Base-by-base conservation (phyloP, 108 stramenopile genomes). In the Cyclotella sp. region DNA sequence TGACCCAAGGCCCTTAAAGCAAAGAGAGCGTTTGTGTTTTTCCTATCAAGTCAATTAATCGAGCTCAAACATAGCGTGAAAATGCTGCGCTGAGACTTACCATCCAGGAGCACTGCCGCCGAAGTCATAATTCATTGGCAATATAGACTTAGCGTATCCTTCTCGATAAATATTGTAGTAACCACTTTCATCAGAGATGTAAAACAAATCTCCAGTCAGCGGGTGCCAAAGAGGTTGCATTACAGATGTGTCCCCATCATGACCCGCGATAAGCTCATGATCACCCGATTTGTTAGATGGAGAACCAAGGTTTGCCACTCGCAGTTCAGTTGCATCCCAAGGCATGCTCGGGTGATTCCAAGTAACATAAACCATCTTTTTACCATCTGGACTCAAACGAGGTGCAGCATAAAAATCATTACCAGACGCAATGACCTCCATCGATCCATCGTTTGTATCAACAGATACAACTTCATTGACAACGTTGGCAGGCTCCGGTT, bases 271-370 rank as follows among this genome's bases (percentile, higher is more conserved):
- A 12, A 89, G 62, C 26, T 65, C 62, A 57, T 83, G 87, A 46
- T 30, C 27, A 26, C 49, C 41, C 16, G 83, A 69, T 24, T 59
- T 47, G 60, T 43, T 57, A 21, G 76, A 82, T 6, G 53, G 43
- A 15, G 67, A 43, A 57, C 72, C 63, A 58, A 83, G 21, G 8
- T 39, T 40, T 12, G 69, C 47, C 16, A 88, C 74, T 3, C 84
- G 72, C 21, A 92, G 65, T 51, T 85, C 75, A 12, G 88, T 88
- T 3, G 86, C 67, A 78, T 93, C 92, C 92, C 92, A 93, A 5
- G 89, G 89, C 93, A 94, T 94, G 72, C 89, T 92, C 0, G 93
- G 93, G 82, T 94, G 93, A 58, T 91, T 78, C 93, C 93, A 94
- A 18, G 88, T 83, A 49, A 91, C 54, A 44, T 85, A 93, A 12